A percentile compares a stretch with the other conserved stretches of the same genome.
These are phyloP conservation scores for Yarrowia keelungensis DNA, from an alignment of 805 yeast genomes.

Conservation along the genomic window DNA sequence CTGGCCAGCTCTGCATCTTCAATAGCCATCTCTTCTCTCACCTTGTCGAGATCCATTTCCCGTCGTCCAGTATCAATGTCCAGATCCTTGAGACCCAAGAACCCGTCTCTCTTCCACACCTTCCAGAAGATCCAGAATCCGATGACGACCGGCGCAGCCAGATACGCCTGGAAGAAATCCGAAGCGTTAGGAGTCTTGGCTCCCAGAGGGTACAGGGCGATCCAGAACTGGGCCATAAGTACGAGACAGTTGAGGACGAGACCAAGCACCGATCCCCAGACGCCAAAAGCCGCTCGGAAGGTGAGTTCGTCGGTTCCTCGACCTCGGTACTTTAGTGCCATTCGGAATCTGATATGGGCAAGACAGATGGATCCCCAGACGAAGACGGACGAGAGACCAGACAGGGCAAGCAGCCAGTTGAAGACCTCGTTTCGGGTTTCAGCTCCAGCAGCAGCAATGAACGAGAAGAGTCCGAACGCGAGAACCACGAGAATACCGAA, in stretches of 20 bases:
- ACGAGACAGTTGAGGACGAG: conserved; percentile 3
- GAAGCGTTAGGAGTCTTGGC: not conserved
- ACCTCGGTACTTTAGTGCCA: conserved; percentile 67
- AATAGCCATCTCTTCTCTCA: not conserved
- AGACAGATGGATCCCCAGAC: conserved; percentile 80
- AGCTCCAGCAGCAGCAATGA: conserved; percentile 61
- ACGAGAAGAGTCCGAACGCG: conserved; percentile 62
- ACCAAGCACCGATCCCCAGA: conserved; percentile 60
- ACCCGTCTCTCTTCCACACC: not conserved
- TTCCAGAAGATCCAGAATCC: conserved; percentile 8
- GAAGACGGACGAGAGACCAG: conserved; percentile 62
- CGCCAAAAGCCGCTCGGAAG: conserved; percentile 71
- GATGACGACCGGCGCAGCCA: not conserved
- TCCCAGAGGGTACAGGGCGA: not conserved
- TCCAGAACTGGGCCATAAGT: conserved; percentile 4
- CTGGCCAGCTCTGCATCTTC: not conserved
- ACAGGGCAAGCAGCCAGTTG: conserved; percentile 62
- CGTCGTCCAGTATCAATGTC: not conserved
- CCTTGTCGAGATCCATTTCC: conserved; percentile 3
- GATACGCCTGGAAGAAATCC: conserved; percentile 4
- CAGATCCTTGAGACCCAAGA: not conserved
- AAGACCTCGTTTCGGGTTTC: conserved; percentile 58
- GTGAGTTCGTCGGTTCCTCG: conserved; percentile 72
- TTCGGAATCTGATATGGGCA: conserved; percentile 72
- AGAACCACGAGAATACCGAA: conserved; percentile 60